Percentiles rank a stretch among this genome's conserved stretches.
Conservation (phyloP, 2,329 filamentous ascomycete species). For the Aspergillus sp. region DNA sequence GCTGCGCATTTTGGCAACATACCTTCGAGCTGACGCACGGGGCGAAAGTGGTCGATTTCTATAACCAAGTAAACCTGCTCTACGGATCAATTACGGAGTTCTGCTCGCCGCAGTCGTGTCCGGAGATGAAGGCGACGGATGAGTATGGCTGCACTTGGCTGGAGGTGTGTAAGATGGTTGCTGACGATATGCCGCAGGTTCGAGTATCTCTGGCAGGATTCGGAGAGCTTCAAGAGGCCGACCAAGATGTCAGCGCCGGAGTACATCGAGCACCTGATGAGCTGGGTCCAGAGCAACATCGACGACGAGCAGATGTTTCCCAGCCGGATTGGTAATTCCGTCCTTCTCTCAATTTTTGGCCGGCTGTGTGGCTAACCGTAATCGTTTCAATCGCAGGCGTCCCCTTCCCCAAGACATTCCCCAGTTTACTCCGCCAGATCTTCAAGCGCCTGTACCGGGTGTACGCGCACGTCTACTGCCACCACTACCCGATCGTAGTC, state of each 20-base stretch:
- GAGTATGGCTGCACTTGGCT: conserved; percentile 52
- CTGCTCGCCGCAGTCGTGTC: conserved; percentile 92
- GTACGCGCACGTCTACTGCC: conserved; percentile 98
- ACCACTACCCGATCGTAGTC: conserved; percentile 94
- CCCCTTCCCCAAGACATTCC: conserved; percentile 89
- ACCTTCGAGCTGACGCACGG: no score
- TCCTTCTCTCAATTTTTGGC: not conserved
- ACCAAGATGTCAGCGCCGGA: conserved; percentile 97
- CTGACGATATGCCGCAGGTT: conserved; percentile 52
- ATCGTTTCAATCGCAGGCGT: conserved; percentile 59
- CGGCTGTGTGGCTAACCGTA: not conserved
- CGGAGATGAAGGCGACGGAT: conserved; percentile 99
- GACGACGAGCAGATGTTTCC: conserved; percentile 94
- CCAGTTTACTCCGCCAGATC: conserved; percentile 79
- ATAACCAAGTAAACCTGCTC: conserved; percentile 98
- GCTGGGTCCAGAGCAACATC: conserved; percentile 89
- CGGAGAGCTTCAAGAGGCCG: conserved; percentile 82
- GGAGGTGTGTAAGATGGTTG: not conserved
- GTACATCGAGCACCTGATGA: conserved; percentile 97
- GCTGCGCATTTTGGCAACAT: no score
- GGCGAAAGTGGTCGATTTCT: conserved; percentile 99
- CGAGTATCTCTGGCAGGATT: conserved; percentile 98
- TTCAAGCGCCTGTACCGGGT: conserved; percentile 99
- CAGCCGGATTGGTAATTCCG: conserved; percentile 72
- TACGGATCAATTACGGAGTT: conserved; percentile 99